Base-by-base conservation (phyloP, 805 yeast species). In the Yarrowia keelungensis region DNA sequence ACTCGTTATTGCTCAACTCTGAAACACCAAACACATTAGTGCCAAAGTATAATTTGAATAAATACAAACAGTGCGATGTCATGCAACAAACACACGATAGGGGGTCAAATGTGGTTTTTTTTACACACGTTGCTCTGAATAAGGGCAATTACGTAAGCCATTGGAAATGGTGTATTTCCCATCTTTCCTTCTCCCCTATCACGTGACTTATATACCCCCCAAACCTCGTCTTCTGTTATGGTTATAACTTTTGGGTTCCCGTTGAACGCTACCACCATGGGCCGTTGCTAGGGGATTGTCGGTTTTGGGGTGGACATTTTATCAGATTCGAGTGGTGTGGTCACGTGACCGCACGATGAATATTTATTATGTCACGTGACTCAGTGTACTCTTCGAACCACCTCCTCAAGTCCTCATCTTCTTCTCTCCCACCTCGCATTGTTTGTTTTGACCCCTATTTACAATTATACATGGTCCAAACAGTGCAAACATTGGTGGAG, bases 371-470 rank as follows among this genome's bases (percentile, higher is more conserved):
- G 3, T 26, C 32, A 26, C 32, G 32, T 26, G 32, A 26, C 2
- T 26, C 32, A 26, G 4, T 3, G 32, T 26, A 2, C 7, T 5
- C 32, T 3, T 5, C n/a, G n/a, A 38, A 2, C 12, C 8, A 38
- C 39, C 4, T 26, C 32, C 7, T 3, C 32, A 3, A 36, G 12
- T 38, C 10, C 39, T 10, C 39, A 11, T 38, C 39, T 38, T 38
- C 39, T 38, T 9, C 39, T 38, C 10, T 38, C 8, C 3, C 39
- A 5, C n/a, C 8, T 9, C 19, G 14, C 62, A 56, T 39, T 56
- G 64, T 56, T 56, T 56, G 64, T 56, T 56, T 56, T 56, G 64
- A 56, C 64, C 64, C 64, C 64, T 56, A 56, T 56, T 56, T 56
- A 56, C 8, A 53, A 39, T 53, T 53, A 39, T 53, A 53, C 58